These are phyloP conservation scores for Penicillium pancosmium DNA, from an alignment of 495 filamentous ascomycete species.

Conservation along the genomic window DNA sequence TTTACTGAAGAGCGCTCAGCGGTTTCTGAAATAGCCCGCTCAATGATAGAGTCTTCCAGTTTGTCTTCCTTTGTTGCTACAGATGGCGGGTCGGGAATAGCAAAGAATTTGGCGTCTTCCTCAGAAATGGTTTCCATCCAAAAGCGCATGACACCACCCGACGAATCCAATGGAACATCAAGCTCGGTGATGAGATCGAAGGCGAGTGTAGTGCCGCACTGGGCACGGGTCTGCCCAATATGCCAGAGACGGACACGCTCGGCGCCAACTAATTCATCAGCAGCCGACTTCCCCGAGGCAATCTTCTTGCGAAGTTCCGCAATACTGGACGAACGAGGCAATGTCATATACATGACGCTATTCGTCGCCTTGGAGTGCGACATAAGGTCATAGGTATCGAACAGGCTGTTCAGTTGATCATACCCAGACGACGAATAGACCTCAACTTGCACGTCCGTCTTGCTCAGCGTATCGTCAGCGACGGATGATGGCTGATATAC, in stretches of 20 bases:
- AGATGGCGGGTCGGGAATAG: conserved; percentile 42
- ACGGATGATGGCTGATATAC: conserved; percentile 19
- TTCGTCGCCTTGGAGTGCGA: conserved; percentile 41
- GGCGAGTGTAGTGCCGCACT: conserved; percentile 38
- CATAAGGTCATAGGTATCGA: conserved; percentile 52
- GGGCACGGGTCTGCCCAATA: conserved; percentile 42
- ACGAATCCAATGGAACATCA: conserved; percentile 34
- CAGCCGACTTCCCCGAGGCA: conserved; percentile 35
- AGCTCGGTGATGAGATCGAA: conserved; percentile 43
- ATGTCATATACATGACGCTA: conserved; percentile 43
- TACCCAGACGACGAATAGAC: conserved; percentile 43
- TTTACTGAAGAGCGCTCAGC: conserved; percentile 18
- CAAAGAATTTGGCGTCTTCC: conserved; percentile 47
- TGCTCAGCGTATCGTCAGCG: conserved; percentile 12
- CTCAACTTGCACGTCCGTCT: conserved; percentile 42
- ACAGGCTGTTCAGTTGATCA: conserved; percentile 40
- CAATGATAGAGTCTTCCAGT: conserved; percentile 37
- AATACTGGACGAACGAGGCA: conserved; percentile 41
- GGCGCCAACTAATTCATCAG: conserved; percentile 23
- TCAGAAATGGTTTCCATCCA: conserved; percentile 50
- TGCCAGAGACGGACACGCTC: conserved; percentile 50
- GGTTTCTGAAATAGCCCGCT: conserved; percentile 29
- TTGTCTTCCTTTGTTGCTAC: conserved; percentile 34
- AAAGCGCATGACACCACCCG: conserved; percentile 36
- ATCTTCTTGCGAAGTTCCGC: conserved; percentile 49